Evolutionary conservation across 2,329 filamentous ascomycete species (phyloP).

Genomic region (Pyrenochaeta sp.): DNA sequence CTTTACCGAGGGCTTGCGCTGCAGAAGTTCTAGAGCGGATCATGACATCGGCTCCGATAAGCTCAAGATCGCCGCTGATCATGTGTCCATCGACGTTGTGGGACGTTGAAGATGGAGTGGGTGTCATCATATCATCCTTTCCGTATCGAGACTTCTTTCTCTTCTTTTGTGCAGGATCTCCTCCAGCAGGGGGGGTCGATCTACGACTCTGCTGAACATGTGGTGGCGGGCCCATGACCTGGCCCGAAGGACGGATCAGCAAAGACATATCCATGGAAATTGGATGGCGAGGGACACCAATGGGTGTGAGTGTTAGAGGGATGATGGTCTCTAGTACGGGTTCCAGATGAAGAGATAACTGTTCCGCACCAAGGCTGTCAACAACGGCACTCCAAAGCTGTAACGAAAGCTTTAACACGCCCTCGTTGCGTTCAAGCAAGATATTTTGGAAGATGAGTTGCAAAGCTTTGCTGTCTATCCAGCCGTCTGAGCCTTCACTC

Average conservation of each 20-base stretch:
- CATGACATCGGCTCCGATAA: conserved; percentile 88
- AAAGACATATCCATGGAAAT: conserved; percentile 90
- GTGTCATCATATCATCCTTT: conserved; percentile 66
- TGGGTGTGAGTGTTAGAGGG: conserved; percentile 84
- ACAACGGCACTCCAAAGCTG: conserved; percentile 87
- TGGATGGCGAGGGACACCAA: conserved; percentile 89
- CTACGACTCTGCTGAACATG: conserved; percentile 31
- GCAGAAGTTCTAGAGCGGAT: conserved; percentile 89
- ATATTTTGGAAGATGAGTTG: conserved; percentile 95
- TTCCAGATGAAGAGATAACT: conserved; percentile 77
- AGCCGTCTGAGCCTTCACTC: conserved; percentile 79
- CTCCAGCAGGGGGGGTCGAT: conserved; percentile 45
- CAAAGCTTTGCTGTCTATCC: conserved; percentile 89
- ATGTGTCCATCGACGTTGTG: conserved; percentile 98
- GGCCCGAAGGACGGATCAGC: conserved; percentile 93
- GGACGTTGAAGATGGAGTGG: conserved; percentile 64
- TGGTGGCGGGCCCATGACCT: conserved; percentile 71
- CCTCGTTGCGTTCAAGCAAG: conserved; percentile 87
- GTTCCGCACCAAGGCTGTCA: conserved; percentile 69
- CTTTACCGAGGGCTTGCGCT: conserved; percentile 82
- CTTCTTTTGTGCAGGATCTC: conserved; percentile 73
- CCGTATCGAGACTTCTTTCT: conserved; percentile 81
- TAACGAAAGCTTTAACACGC: conserved; percentile 81
- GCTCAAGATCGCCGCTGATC: conserved; percentile 94
- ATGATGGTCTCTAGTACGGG: conserved; percentile 82